These are phyloP conservation scores for Pseudoneurospora amorphoporcata DNA, from an alignment of 495 filamentous ascomycete genomes.

Conservation along the genomic window DNA sequence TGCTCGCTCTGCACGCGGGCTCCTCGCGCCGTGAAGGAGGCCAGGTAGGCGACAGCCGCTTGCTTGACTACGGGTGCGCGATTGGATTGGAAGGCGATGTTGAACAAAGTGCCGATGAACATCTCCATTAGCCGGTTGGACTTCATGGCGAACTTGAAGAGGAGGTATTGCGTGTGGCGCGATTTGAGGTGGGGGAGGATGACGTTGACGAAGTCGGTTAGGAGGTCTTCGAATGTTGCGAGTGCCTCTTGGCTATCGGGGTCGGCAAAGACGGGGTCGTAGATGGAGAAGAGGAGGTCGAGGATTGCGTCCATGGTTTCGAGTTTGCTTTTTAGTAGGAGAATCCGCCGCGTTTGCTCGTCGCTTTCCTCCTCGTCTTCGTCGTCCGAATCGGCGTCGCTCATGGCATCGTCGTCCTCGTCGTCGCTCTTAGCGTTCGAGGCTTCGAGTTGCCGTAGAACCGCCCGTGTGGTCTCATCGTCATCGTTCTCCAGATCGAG, in stretches of 20 bases:
- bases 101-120: slow-evolving; percentile 69
- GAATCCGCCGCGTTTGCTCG: slow-evolving; percentile 36
- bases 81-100: slow-evolving; percentile 42
- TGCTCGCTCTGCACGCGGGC: slow-evolving; percentile 64
- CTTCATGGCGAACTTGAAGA: slow-evolving; percentile 85
- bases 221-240: slow-evolving; percentile 55
- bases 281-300: slow-evolving; percentile 77
- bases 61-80: slow-evolving; percentile 63
- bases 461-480: slow-evolving; percentile 38
- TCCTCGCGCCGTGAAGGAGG: slow-evolving; percentile 74
- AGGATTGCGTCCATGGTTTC: slow-evolving; percentile 90
- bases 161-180: slow-evolving; percentile 27
- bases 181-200: slow-evolving; percentile 56
- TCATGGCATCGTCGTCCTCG: slow-evolving; percentile 43
- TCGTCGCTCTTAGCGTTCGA: slow-evolving; percentile 36
- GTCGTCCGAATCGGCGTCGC: slow-evolving; percentile 44
- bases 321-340: slow-evolving; percentile 65
- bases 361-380: slow-evolving; percentile 37
- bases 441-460: slow-evolving; percentile 29
- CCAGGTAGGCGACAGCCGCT: slow-evolving; percentile 82
- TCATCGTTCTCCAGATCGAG: slow-evolving; percentile 66
- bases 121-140: slow-evolving; percentile 63
- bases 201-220: slow-evolving; percentile 71
- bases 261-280: slow-evolving; percentile 54
- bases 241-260: slow-evolving; percentile 37